phyloP scores from a whole-genome alignment of 768 basidiomycete species.

The Hypholoma fasciculare region DNA sequence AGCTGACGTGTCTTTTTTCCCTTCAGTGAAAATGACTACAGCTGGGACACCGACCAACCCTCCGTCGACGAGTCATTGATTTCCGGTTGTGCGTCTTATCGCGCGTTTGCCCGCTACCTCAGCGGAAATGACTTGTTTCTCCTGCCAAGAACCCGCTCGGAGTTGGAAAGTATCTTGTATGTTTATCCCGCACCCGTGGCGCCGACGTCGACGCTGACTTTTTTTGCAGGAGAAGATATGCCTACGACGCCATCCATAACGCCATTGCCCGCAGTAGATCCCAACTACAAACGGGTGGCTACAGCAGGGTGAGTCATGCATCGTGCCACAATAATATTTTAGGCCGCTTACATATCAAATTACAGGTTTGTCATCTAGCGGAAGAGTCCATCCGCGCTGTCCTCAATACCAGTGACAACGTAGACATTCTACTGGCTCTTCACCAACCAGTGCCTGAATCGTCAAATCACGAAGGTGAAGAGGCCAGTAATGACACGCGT shows the following conservation, averaged over 20 bases:
- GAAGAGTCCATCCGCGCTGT: constrained; percentile 71
- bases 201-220: constrained; percentile 9
- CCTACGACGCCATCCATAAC: constrained; percentile 82
- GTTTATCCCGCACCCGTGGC: constrained; percentile 19
- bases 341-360: constrained; percentile 4
- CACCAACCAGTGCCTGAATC: constrained; percentile 41
- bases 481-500: constrained; percentile 29
- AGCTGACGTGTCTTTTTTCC: constrained; percentile 9
- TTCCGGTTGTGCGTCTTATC: constrained; percentile 78
- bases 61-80: constrained; percentile 73
- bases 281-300: constrained; percentile 55
- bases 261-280: constrained; percentile 70
- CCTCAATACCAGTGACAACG: constrained; percentile 69
- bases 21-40: constrained; percentile 62
- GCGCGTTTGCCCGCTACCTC: constrained; percentile 75
- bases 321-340: constrained; percentile 3
- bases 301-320: constrained; percentile 39
- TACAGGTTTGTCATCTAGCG: constrained; percentile 67
- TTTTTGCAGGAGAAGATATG: constrained; percentile 62
- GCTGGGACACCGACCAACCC: constrained; percentile 72
- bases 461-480: constrained; percentile 31
- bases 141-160: constrained; percentile 59
- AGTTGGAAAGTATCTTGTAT: constrained; percentile 74
- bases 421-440: constrained; percentile 60
- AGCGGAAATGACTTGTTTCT: constrained; percentile 72